A percentile compares a stretch with the other conserved stretches of the same genome.
Conservation (phyloP, 2,329 filamentous ascomycete species). For the Pyrenophora teres region DNA sequence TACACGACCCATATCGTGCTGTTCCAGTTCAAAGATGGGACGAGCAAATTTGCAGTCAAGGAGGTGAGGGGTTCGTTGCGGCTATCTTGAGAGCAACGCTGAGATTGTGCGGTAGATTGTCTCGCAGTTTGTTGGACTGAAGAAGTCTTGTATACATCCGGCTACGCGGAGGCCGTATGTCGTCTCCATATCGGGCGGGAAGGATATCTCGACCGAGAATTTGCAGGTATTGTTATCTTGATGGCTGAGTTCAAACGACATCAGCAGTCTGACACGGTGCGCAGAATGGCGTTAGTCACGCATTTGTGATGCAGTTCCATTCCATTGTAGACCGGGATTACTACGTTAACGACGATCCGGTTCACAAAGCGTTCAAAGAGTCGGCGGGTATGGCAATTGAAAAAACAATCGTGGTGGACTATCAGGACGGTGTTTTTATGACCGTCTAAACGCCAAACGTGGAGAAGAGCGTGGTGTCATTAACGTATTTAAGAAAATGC, state of each 20-base stretch:
- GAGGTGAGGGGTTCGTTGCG: conserved; percentile 23
- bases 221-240: conserved; percentile 31
- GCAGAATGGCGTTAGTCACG: conserved; percentile 51
- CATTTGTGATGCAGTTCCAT: conserved; percentile 51
- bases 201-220: conserved; percentile 40
- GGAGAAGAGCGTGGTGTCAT: no score
- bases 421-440: conserved; percentile 40
- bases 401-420: conserved; percentile 51
- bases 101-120: conserved; percentile 28
- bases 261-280: conserved; percentile 49
- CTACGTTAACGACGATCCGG: conserved; percentile 50
- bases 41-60: conserved; percentile 33
- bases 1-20: conserved; percentile 40
- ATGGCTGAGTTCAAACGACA: conserved; percentile 43
- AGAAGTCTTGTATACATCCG: conserved; percentile 39
- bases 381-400: conserved; percentile 41
- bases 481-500: no score
- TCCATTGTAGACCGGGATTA: conserved; percentile 50
- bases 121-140: conserved; percentile 36
- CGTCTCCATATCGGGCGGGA: conserved; percentile 38
- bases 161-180: conserved; percentile 35
- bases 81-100: conserved; percentile 8
- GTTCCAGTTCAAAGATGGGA: conserved; percentile 41
- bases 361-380: conserved; percentile 48
- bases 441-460: background rate